Conservation (phyloP, 495 filamentous ascomycete genomes). For the Aspergillus haitiensis region DNA sequence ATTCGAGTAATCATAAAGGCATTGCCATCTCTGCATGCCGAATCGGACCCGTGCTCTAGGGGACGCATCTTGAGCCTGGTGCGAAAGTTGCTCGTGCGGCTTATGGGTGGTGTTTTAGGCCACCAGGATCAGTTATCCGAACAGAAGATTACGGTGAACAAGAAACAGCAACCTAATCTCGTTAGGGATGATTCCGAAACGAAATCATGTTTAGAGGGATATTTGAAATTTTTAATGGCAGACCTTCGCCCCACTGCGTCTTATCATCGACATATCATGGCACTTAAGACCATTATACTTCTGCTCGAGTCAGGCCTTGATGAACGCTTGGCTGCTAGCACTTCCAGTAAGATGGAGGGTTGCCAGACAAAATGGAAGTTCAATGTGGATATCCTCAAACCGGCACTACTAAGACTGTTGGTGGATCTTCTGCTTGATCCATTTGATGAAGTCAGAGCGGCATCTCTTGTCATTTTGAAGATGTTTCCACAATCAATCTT, state of each 20-base stretch:
- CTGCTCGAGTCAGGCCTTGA: slow-evolving; percentile 59
- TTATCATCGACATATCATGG: slow-evolving; percentile 84
- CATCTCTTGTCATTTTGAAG: slow-evolving; percentile 59
- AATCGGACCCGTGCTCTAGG: slow-evolving; percentile 80
- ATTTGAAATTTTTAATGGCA: slow-evolving; percentile 63
- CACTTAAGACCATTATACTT: slow-evolving; percentile 64
- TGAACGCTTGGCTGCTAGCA: slow-evolving; percentile 21
- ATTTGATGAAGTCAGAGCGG: slow-evolving; percentile 85
- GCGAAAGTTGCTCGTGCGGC: slow-evolving; percentile 65
- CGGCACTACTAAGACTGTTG: slow-evolving; percentile 50
- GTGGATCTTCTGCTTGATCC: slow-evolving; percentile 81
- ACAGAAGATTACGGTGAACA: slow-evolving; percentile 12
- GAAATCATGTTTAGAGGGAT: slow-evolving; percentile 64
- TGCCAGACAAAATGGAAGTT: slow-evolving; percentile 49
- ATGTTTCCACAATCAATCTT: slow-evolving; percentile 39
- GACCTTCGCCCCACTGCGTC: slow-evolving; percentile 75
- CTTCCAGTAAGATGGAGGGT: slow-evolving; percentile 19
- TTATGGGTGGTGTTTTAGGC: slow-evolving; percentile 46
- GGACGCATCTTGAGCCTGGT: slow-evolving; percentile 70
- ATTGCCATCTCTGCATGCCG: slow-evolving; percentile 69
- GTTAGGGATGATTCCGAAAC: slow-evolving; percentile 45
- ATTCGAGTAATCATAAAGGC: slow-evolving; percentile 60
- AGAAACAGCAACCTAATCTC: slow-evolving; percentile 22
- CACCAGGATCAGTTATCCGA: slow-evolving; percentile 22
- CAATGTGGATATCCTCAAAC: slow-evolving; percentile 57